Conservation (phyloP, 2,329 filamentous ascomycete species). For the Xylariaceae sp. region DNA sequence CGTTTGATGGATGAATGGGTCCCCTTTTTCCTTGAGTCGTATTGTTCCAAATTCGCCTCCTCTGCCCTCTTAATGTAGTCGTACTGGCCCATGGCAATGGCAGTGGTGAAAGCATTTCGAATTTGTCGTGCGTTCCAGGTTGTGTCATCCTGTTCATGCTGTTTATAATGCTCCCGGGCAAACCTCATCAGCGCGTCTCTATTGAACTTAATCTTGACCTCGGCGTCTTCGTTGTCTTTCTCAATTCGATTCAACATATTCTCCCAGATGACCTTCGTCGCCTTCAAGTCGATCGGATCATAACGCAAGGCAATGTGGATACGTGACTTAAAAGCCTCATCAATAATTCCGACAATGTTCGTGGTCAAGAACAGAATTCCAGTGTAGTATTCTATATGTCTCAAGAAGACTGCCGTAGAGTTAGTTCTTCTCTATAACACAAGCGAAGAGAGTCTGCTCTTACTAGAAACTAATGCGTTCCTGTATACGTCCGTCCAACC, state of each 20-base stretch:
- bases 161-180: slow-evolving; percentile 15
- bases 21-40: slow-evolving; percentile 7
- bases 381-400: slow-evolving; percentile 33
- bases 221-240: slow-evolving; percentile 11
- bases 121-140: slow-evolving; percentile 23
- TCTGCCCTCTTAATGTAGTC: slow-evolving; percentile 2
- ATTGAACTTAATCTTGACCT: slow-evolving; percentile 16
- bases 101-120: slow-evolving; percentile 21
- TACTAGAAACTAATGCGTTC: slow-evolving; percentile 8
- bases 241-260: slow-evolving; percentile 15
- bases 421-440: too few relatives aligned
- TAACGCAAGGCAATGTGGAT: slow-evolving; percentile 37
- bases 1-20: not conserved
- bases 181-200: slow-evolving; percentile 12
- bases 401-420: slow-evolving; percentile 5
- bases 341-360: slow-evolving; percentile 38
- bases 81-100: slow-evolving; percentile 17
- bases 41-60: too few relatives aligned
- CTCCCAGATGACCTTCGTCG: slow-evolving; percentile 16
- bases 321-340: slow-evolving; percentile 39
- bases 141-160: slow-evolving; percentile 2
- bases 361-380: slow-evolving; percentile 41
- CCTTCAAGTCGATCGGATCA: slow-evolving; percentile 12
- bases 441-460: not conserved
- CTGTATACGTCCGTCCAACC: slow-evolving; percentile 1